These are phyloP conservation scores for Mycosarcoma maydis DNA, from an alignment of 1,284 basidiomycete species.

Conservation along the genomic window DNA sequence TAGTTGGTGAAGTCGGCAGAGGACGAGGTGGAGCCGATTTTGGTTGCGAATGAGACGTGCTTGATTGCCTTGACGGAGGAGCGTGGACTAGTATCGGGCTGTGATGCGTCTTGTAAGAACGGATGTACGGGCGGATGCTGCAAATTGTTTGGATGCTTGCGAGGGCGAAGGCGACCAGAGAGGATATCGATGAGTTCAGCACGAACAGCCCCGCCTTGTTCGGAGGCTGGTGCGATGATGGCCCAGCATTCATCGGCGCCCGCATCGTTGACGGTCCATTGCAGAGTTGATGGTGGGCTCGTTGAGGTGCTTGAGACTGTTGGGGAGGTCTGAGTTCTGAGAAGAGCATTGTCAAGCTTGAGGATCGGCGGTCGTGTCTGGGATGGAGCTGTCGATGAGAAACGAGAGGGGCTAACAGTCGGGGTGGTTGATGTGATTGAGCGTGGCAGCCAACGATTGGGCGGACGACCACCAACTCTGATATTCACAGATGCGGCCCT, in stretches of 20 bases:
- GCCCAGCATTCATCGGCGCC: slow-evolving; percentile 57
- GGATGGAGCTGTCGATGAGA: slow-evolving; percentile 1
- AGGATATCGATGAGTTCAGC: slow-evolving; percentile 44
- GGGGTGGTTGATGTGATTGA: not conserved
- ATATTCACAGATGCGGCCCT: too few species aligned
- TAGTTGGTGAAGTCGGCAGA: slow-evolving; percentile 60
- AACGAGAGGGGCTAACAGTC: not conserved
- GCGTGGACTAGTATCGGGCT: not conserved
- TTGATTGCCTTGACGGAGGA: slow-evolving; percentile 27
- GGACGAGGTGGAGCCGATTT: slow-evolving; percentile 14
- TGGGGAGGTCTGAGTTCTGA: not conserved
- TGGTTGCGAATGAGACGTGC: slow-evolving; percentile 55
- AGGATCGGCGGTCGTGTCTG: slow-evolving; percentile 12
- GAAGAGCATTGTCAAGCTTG: slow-evolving; percentile 14
- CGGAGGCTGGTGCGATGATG: slow-evolving; percentile 54
- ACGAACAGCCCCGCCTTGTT: slow-evolving; percentile 49
- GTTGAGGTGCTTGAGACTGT: not conserved
- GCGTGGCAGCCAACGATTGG: too few species aligned
- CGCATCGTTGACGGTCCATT: slow-evolving; percentile 50
- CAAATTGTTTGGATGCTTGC: not conserved
- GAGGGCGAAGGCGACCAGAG: slow-evolving; percentile 24
- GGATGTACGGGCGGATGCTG: slow-evolving; percentile 33
- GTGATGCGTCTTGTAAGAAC: slow-evolving; percentile 22
- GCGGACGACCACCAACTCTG: too few species aligned
- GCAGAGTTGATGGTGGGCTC: not conserved